These are phyloP conservation scores for Penicillium sp. DNA, from an alignment of 2,329 filamentous ascomycete species.

Conservation along the genomic window DNA sequence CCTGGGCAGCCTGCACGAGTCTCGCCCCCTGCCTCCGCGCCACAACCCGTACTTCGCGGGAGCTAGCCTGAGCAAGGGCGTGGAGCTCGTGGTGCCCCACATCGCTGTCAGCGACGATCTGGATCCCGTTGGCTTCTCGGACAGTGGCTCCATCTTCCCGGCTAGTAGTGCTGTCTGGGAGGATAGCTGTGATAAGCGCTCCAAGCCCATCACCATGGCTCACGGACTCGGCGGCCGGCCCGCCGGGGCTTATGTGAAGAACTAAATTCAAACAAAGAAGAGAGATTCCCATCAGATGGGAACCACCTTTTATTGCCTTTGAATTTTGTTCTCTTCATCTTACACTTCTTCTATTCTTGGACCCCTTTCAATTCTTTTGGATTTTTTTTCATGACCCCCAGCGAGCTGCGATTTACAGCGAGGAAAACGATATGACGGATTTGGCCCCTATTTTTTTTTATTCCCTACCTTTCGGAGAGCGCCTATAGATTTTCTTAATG, in stretches of 20 bases:
- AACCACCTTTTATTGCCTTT: background rate
- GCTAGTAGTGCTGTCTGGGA: slow-evolving; percentile 34
- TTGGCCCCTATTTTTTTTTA: background rate
- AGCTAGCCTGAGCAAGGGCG: slow-evolving; percentile 34
- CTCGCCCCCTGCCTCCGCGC: slow-evolving; percentile 43
- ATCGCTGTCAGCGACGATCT: slow-evolving; percentile 22
- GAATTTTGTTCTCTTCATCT: background rate
- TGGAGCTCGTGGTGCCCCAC: slow-evolving; percentile 46
- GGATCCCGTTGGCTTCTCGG: slow-evolving; percentile 19
- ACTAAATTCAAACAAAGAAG: slow-evolving; percentile 1
- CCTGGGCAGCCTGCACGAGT: slow-evolving; percentile 27
- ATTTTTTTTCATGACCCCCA: background rate
- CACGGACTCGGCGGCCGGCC: slow-evolving; percentile 2
- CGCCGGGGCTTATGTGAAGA: slow-evolving; percentile 3
- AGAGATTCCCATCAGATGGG: background rate
- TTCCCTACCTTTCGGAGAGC: background rate
- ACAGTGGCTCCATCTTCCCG: slow-evolving; percentile 32
- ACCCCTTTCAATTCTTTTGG: background rate
- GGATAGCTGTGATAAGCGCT: slow-evolving; percentile 15
- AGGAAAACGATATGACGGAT: slow-evolving; percentile 9
- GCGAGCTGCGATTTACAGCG: slow-evolving; percentile 2
- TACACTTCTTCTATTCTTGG: background rate
- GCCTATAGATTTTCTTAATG: slow-evolving; percentile 9
- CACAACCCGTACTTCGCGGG: slow-evolving; percentile 43
- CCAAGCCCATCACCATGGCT: slow-evolving; percentile 15